Conservation (phyloP, 2,329 filamentous ascomycete species). For the Trichophyton mentagrophytes region DNA sequence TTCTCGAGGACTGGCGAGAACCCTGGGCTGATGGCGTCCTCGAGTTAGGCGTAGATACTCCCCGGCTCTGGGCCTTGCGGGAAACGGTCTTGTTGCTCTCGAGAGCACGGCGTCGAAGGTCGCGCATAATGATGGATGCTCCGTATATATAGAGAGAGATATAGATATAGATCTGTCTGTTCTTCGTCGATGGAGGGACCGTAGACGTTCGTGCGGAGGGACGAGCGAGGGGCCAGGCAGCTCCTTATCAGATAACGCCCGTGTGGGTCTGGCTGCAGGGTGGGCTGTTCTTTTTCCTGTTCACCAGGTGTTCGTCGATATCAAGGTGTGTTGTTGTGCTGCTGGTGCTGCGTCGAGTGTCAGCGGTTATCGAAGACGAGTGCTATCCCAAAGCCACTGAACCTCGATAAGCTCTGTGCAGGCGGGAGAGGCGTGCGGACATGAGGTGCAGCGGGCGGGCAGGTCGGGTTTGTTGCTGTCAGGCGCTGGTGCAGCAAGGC, state of each 20-base stretch:
- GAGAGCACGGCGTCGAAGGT: constrained; percentile 45
- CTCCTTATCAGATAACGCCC: neutral
- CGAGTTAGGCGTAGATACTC: constrained; percentile 41
- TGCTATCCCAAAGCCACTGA: constrained; percentile 1
- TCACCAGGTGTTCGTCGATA: neutral
- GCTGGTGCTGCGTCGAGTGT: neutral
- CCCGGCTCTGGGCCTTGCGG: constrained; percentile 38
- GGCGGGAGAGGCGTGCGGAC: constrained; percentile 1
- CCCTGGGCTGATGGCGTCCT: constrained; percentile 40
- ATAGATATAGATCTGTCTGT: neutral
- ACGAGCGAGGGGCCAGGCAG: neutral
- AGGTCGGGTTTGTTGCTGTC: neutral
- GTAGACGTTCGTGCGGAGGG: neutral
- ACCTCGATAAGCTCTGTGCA: neutral
- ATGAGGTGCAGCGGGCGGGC: neutral
- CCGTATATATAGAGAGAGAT: neutral
- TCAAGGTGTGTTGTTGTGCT: no score
- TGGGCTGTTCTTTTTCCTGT: neutral
- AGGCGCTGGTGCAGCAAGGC: neutral
- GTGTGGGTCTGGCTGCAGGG: neutral
- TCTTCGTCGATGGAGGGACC: neutral
- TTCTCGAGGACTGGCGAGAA: constrained; percentile 43
- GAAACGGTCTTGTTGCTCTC: constrained; percentile 55
- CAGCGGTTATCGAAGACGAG: neutral
- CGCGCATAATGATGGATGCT: constrained; percentile 29